Evolutionary conservation across 2,329 filamentous ascomycete species (phyloP).

Genomic region (Colletotrichum theobromicola): DNA sequence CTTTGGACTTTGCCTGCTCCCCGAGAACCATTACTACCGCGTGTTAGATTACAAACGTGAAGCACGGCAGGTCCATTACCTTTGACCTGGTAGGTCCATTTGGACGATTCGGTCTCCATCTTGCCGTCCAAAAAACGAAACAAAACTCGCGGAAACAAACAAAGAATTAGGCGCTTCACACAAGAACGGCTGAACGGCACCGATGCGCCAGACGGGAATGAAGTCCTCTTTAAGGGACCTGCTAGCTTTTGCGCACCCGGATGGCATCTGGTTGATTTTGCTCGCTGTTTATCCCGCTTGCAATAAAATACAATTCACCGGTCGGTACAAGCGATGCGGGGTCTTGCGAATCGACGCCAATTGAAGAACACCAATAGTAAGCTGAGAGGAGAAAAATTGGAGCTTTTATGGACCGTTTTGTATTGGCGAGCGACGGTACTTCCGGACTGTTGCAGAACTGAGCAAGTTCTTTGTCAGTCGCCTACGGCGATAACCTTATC

Average conservation of each 20-base stretch:
- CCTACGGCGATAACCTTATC: not conserved
- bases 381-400: not conserved
- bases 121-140: not conserved
- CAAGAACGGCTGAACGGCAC: not conserved
- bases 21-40: not conserved
- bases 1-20: constrained; percentile 17
- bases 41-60: not conserved
- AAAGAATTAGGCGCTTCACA: not conserved
- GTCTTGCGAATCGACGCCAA: not conserved
- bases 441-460: not conserved
- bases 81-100: not conserved
- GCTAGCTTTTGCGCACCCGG: not conserved
- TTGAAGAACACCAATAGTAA: not conserved
- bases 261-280: not conserved
- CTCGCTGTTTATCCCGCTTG: not conserved
- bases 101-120: not conserved
- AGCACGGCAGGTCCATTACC: not conserved
- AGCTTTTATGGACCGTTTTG: not conserved
- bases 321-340: not conserved
- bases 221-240: not conserved
- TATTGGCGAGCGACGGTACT: not conserved
- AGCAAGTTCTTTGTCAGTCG: not conserved
- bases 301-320: not conserved
- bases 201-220: not conserved
- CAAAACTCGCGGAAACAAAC: not conserved